Evolutionary conservation across 176 grass and related monocot genomes (phyloP).

Genomic region (Olyra latifolia): DNA sequence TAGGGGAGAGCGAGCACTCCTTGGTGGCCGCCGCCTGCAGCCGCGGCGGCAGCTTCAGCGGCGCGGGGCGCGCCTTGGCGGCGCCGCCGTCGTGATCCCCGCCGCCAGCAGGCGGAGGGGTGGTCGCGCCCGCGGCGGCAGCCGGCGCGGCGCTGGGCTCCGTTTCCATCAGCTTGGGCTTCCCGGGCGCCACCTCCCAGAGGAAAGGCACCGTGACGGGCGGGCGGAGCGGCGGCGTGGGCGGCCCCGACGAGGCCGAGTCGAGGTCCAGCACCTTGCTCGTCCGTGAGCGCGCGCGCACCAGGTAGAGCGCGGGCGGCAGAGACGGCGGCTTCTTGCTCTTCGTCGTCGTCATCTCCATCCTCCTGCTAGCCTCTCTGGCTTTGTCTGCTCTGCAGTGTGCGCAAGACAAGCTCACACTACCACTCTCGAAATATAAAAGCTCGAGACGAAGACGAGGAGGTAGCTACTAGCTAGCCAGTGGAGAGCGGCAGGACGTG

Average conservation of each 20-base stretch:
- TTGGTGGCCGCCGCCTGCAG: slow-evolving; percentile 26
- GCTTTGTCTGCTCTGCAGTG: no score
- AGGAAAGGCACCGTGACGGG: slow-evolving; percentile 58
- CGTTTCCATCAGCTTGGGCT: slow-evolving; percentile 33
- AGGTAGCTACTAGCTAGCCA: no score
- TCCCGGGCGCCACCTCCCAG: slow-evolving; percentile 79
- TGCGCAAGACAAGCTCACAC: neutral
- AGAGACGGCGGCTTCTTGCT: slow-evolving; percentile 1
- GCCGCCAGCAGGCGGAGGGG: neutral
- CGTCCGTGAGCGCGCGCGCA: neutral
- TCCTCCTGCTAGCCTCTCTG: neutral
- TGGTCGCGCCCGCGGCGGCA: neutral
- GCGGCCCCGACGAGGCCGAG: slow-evolving; percentile 7
- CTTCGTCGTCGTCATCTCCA: neutral
- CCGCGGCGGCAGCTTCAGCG: slow-evolving; percentile 64
- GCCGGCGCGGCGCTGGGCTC: neutral
- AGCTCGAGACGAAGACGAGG: no score
- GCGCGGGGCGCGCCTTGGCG: neutral
- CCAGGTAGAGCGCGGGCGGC: slow-evolving; percentile 7
- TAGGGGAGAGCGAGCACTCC: slow-evolving; percentile 12
- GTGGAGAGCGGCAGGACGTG: neutral
- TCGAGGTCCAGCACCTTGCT: neutral
- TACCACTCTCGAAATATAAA: neutral
- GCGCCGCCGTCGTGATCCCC: neutral
- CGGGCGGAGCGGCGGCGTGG: slow-evolving; percentile 43